Evolutionary conservation across 768 basidiomycete species (phyloP).

Genomic region (Serendipita sp.): DNA sequence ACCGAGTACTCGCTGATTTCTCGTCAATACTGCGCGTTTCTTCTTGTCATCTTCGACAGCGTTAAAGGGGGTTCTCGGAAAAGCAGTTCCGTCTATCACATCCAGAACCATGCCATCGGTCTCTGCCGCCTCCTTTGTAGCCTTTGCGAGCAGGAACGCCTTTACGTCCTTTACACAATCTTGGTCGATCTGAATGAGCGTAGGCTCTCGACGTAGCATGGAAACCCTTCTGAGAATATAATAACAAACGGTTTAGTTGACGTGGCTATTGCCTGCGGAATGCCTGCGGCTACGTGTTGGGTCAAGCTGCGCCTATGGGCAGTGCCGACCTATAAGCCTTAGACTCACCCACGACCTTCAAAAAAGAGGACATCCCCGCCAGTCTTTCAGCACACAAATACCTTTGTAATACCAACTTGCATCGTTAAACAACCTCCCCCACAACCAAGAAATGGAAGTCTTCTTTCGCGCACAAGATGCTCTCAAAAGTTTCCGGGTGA

Average conservation of each 20-base stretch:
- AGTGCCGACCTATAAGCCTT: neutral
- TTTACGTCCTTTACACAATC: slow-evolving; percentile 66
- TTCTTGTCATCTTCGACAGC: slow-evolving; percentile 9
- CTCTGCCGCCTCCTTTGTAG: slow-evolving; percentile 15
- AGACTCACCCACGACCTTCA: slow-evolving; percentile 6
- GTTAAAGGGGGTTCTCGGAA: slow-evolving; percentile 5
- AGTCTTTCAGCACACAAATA: slow-evolving; percentile 4
- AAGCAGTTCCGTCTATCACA: neutral
- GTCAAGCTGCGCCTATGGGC: neutral
- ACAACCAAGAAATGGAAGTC: slow-evolving; percentile 39
- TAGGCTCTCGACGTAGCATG: slow-evolving; percentile 69
- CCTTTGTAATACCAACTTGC: neutral
- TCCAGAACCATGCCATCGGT: neutral
- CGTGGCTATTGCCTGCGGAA: neutral
- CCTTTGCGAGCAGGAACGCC: slow-evolving; percentile 29
- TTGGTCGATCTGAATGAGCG: slow-evolving; percentile 61
- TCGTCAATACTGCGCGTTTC: slow-evolving; percentile 6
- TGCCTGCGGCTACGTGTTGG: neutral
- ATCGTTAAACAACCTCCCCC: neutral
- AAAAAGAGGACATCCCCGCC: neutral
- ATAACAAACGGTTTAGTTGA: too few species aligned
- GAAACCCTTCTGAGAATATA: too few species aligned
- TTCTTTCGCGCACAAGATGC: slow-evolving; percentile 50
- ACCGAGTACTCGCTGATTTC: slow-evolving; percentile 4
- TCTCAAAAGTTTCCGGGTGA: slow-evolving; percentile 52